phyloP scores from a whole-genome alignment of 2,329 filamentous ascomycete species.

The Cladosporium sp. region DNA sequence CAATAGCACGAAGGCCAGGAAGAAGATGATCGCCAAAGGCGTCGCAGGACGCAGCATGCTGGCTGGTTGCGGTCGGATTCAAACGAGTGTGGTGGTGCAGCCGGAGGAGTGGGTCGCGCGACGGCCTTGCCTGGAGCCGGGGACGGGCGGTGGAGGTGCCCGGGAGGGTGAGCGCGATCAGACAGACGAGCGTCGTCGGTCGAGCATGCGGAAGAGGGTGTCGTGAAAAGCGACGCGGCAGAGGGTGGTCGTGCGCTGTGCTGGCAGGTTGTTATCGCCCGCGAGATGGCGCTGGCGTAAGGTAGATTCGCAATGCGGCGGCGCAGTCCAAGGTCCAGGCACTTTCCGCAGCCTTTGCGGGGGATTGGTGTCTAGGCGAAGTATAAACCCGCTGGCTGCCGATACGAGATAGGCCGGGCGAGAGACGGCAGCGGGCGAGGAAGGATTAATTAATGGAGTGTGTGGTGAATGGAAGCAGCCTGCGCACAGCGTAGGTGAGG shows the following conservation, averaged over 20 bases:
- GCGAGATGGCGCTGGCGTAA: neutral
- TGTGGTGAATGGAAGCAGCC: neutral
- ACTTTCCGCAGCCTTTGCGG: constrained; percentile 4
- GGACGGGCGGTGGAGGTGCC: neutral
- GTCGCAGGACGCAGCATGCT: constrained; percentile 87
- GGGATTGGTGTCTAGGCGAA: constrained; percentile 1
- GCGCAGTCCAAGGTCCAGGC: constrained; percentile 10
- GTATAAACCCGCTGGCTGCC: neutral
- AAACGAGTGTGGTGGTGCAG: constrained; percentile 16
- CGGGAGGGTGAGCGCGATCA: neutral
- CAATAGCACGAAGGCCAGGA: constrained; percentile 78
- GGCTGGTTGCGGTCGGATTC: neutral
- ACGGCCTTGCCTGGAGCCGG: neutral
- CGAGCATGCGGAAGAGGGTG: constrained; percentile 1
- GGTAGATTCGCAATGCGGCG: neutral
- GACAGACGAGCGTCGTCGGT: neutral
- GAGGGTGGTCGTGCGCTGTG: neutral
- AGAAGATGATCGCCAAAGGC: constrained; percentile 78
- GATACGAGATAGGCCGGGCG: constrained; percentile 8
- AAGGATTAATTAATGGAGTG: neutral
- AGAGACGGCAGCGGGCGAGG: neutral
- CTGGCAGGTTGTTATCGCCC: too few relatives aligned
- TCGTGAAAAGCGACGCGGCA: neutral
- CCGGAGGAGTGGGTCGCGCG: neutral
- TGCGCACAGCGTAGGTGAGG: neutral